Base-by-base conservation (phyloP, 2,329 filamentous ascomycete species). In the Fusarium verticillioides region DNA sequence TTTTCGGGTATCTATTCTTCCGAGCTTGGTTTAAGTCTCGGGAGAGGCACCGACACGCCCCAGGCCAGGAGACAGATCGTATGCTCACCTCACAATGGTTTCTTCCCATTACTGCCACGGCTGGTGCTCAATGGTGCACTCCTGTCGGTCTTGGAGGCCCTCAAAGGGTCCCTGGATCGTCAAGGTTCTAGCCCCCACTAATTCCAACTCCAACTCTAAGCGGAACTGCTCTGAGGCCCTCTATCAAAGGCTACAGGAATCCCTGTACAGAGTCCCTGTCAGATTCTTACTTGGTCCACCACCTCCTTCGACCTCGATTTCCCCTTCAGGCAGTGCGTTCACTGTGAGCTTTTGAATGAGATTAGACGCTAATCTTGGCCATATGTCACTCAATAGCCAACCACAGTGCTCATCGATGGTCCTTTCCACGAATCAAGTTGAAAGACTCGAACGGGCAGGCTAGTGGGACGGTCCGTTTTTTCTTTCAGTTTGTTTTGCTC, bases 381-480 rank as follows among this genome's bases (percentile, higher is more conserved):
- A 59, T 66, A 66, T 71, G 47, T 60, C 63, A 53, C 61, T 56
- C 32, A 34, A 70, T 21, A 58, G 50, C 75, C 74, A 77, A 79
- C 77, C 65, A 70, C 50, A 54, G 57, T 34, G 52, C 42, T 26
- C 64, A 75, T 72, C 60, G 66, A 30, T 61, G 43, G 26, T 40
- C 44, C 64, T 40, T 49, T 64, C 61, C 60, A 61, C 46, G 40
- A 68, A 63, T 61, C 56, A 60, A 60, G 44, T 34, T 65, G 40
- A 39, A 63, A 50, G 28, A 57, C 57, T 60, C 44, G 58, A 44
- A 49, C 56, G 52, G 77, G 53, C 60, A 64, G 72, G 64, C 75
- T 74, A 76, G 66, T 78, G 78, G 78, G 62, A 79, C 78, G 78
- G 78, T 71, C 78, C 77, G 77, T 75, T 63, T 74, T 74, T 62